Percentiles rank a stretch among this genome's conserved stretches.
Conservation (phyloP, 2,329 filamentous ascomycete genomes). For the Monilinia fructicola region DNA sequence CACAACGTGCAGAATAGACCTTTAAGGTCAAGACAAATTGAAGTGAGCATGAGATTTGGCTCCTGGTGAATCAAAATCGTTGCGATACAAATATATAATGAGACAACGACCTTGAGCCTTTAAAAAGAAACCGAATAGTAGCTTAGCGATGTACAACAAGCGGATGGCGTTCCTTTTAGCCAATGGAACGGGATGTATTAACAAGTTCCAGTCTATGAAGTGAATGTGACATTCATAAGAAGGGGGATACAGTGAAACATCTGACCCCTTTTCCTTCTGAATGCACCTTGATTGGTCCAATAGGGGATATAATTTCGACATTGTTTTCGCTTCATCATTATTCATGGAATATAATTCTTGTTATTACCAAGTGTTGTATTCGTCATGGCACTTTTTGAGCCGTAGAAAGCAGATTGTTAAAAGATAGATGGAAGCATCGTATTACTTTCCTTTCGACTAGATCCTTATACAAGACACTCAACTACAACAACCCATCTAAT, state of each 20-base stretch:
- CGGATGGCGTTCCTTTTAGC: no score
- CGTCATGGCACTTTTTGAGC: neutral
- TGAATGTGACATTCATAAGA: neutral
- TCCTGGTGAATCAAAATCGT: no score
- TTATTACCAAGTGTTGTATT: neutral
- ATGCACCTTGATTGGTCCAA: neutral
- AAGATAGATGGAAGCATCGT: neutral
- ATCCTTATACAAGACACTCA: neutral
- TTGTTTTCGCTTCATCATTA: slow-evolving; percentile 42
- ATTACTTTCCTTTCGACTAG: neutral
- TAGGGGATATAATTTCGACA: neutral
- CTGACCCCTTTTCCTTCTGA: neutral
- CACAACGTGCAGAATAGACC: no score
- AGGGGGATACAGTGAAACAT: neutral
- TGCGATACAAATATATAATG: no score
- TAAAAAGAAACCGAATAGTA: no score
- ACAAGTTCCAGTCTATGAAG: neutral
- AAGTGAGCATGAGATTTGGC: no score
- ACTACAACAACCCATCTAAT: neutral
- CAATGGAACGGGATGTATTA: neutral
- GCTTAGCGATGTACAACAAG: no score
- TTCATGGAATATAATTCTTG: slow-evolving; percentile 32
- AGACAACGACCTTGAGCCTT: no score
- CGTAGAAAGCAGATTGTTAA: neutral
- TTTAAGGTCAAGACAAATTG: no score